Base-by-base conservation (phyloP, 2,329 filamentous ascomycete species). In the Alternaria sp. region DNA sequence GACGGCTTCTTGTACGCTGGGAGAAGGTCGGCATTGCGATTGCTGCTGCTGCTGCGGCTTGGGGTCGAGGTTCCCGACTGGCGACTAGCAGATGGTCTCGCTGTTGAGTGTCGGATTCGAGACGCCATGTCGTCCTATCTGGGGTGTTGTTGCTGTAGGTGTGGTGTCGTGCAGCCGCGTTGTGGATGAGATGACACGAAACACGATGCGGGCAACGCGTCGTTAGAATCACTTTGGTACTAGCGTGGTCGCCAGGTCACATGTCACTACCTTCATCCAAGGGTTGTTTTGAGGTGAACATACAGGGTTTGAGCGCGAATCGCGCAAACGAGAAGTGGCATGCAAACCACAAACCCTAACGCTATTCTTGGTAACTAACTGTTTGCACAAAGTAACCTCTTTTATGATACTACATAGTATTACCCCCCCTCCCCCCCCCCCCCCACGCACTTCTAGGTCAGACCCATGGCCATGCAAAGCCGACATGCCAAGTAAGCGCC, bases 1-100 rank as follows among this genome's bases (percentile, higher is more conserved):
- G 76, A 73, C 2, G 84, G 84, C 14, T 80, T 77, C 70, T 86
- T 78, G 71, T 89, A 88, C 6, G 77, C 84, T 81, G 36, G 85
- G 67, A 75, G 70, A 14, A 63, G 56, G 37, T 72, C 61, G 17
- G 50, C 37, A 36, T 36, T 52, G n/a, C 55, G 56, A 42, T 51
- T 56, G 33, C 45, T 40, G 24, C 28, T 52, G 13, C 54, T 56
- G 37, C 45, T 54, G 28, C 45, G 65, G 11, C 34, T 41, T 39
- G 45, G 33, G n/a, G 45, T 55, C 9, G 45, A 21, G 11, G 28
- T 33, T 6, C 33, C 39, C 4, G 56, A 58, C 26, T 23, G 51
- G 8, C 69, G 65, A 44, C 61, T 60, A 10, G 64, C 48, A 7
- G 55, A 69, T 11, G 68, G 56, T 33, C 62, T 63, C 3, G 56